Base-by-base conservation (phyloP, 2,329 filamentous ascomycete species). In the Sporothrix humicola region DNA sequence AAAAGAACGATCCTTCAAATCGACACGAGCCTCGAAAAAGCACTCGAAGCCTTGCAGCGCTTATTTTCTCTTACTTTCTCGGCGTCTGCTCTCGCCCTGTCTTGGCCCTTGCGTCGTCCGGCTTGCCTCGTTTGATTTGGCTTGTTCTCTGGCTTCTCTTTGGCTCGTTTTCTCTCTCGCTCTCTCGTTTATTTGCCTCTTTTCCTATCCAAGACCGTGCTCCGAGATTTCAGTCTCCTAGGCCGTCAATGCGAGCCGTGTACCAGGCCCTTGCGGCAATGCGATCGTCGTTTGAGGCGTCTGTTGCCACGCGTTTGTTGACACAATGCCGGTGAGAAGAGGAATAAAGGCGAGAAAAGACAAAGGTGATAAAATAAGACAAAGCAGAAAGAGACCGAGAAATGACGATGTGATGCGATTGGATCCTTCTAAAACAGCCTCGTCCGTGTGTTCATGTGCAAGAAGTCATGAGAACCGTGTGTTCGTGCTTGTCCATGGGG, bases 201-300 rank as follows among this genome's bases (percentile, higher is more conserved):
- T 50, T 69, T 68, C 65, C 65, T 69, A 37, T 58, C 10, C 61
- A 37, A 23, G 65, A 6, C 46, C 23, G 20, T 37, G 9, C 23
- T 15, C 20, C 44, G 63, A 68, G 46, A 68, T 52, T 68, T 66
- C 61, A 20, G 46, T 12, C 12, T 31, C 23, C 3, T 52, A 52
- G 46, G 65, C 44, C 65, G 65, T 52, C 26, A 52, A 68, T 68
- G 65, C 65, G 42, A 52, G 65, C 17, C 2, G 23, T 37, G 20
- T n/a, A 13, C 61, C 42, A 10, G 46, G 4, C 12, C 65, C 12
- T 17, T 37, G 31, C 12, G 46, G 65, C 23, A 52, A 52, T 68
- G 65, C 23, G 23, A 52, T n/a, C 23, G 65, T 37, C 23, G 46
- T 20, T 12, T 10, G 15, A 23, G 44, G 8, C 12, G 65, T 12